Conservation (phyloP, 352 stramenopile species). For the Pythium sp. region DNA sequence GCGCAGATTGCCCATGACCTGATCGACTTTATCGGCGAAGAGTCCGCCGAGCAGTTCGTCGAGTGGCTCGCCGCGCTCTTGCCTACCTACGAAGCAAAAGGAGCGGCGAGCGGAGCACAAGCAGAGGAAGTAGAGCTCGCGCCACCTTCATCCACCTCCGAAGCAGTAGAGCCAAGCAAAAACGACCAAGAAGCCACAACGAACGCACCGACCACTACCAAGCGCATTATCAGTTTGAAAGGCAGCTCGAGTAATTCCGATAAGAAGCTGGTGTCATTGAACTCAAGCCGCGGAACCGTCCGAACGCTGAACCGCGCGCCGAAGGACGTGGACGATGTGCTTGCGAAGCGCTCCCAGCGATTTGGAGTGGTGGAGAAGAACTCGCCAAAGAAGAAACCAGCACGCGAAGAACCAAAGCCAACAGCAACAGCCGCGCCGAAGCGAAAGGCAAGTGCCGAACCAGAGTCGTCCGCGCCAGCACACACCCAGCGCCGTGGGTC, state of each 20-base stretch:
- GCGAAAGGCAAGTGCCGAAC: constrained; percentile 19
- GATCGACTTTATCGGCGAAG: constrained; percentile 82
- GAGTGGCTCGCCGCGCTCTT: constrained; percentile 63
- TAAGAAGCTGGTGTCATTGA: constrained; percentile 57
- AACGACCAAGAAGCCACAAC: constrained; percentile 16
- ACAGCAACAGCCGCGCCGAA: constrained; percentile 19
- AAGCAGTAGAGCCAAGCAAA: constrained; percentile 4
- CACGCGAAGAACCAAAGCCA: constrained; percentile 26
- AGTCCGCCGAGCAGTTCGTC: constrained; percentile 71
- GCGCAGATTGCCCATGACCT: constrained; percentile 78
- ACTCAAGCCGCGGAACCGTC: constrained; percentile 45
- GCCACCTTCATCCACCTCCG: constrained; percentile 9
- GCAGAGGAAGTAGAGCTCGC: constrained; percentile 4
- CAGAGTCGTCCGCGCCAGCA: constrained; percentile 9
- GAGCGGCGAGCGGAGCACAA: constrained; percentile 4
- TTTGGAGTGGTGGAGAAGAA: constrained; percentile 59
- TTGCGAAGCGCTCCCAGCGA: constrained; percentile 72
- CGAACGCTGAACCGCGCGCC: constrained; percentile 41
- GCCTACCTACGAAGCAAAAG: constrained; percentile 40
- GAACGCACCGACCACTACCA: constrained; percentile 18
- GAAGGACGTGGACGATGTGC: constrained; percentile 47
- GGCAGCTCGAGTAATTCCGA: constrained; percentile 21
- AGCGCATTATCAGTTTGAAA: constrained; percentile 71
- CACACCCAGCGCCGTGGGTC: constrained; percentile 13
- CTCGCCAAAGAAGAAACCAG: constrained; percentile 20